Evolutionary conservation across 495 filamentous ascomycete genomes (phyloP), one percentile per base, ranked within the genome.

Genomic region (Tetracladium setigerum): DNA sequence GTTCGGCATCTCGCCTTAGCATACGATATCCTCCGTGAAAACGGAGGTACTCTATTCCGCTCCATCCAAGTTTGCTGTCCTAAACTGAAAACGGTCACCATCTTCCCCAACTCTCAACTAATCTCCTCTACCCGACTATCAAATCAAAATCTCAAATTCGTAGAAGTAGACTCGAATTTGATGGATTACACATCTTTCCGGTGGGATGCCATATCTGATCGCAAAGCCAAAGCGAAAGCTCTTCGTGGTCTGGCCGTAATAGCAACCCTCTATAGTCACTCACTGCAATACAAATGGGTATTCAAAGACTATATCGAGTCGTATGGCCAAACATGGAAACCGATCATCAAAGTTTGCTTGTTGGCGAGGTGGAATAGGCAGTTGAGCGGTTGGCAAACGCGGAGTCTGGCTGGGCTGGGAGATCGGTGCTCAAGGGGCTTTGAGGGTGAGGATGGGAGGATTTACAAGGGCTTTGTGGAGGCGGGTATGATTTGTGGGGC

Each of bases 131-230:
- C 39, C 14, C 19, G 39, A 27, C 16, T 15, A 27, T 22, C n/a
- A 13, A 16, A 16, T 38, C 4, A 45, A 5, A 32, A 41, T 10
- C 38, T 41, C 11, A 15, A 17, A 10, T 52, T 46, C 17, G 30
- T 52, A 12, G 42, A 45, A 7, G 12, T 46, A 2, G 49, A 52
- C 34, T 52, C 49, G 15, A 52, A 52, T 46, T 22, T 52, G 12
- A 22, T 45, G 4, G 36, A 46, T 36, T 41, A 27, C 11, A 17
- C 22, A 1, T 16, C 14, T 14, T 46, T 40, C 11, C 41, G 41
- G 13, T 19, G 33, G 17, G 34, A 45, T 10, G 4, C n/a, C 7
- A 10, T 38, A 4, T 22, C 30, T 18, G 13, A 31, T 16, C 15
- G 42, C 36, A 35, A 7, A 13, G 4, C 32, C 11, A 52, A 37